Base-by-base conservation (phyloP, 495 filamentous ascomycete genomes). In the Mycothermus thermophilus region DNA sequence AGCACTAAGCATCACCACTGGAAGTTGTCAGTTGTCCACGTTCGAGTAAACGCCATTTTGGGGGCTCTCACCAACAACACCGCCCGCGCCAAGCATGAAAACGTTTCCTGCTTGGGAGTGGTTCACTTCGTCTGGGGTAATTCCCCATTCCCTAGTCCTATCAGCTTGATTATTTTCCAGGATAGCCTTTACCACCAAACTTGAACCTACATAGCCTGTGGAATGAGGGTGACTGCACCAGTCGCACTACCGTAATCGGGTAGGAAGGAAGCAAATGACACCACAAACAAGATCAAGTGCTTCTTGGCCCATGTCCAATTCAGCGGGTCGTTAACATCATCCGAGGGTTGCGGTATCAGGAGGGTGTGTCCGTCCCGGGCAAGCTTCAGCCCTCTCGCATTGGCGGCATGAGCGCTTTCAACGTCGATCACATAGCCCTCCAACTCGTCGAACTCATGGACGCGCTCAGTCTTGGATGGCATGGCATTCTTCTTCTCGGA, bases 331-430 rank as follows among this genome's bases (percentile, higher is more conserved):
- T 69, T 56, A 0, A 63, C 58, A 34, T 74, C 65, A 30, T 58
- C 54, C 35, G 57, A 64, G 1, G 75, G 74, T 50, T 79, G 72
- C 0, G 74, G 75, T 28, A 76, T 74, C 7, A 77, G 57, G 23
- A 74, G 55, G 0, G 63, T 72, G 17, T 59, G 56, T 9, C 59
- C 59, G 38, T 66, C 62, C 24, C 37, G 41, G 14, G 62, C 52
- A 15, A 57, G 47, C 48, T 66, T 66, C 40, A 54, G 32, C 17
- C 48, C 49, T 1, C 36, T 32, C 9, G 34, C 37, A 7, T 32
- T 34, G 32, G 40, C 32, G 14, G 36, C 40, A 22, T 35, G 36
- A 8, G 39, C 49, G 9, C 38, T 38, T 19, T 58, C 54, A 36
- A 61, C 43, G 24, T 61, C 59, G 42, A 63, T 43, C 16, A 58